Evolutionary conservation across 2,329 filamentous ascomycete species (phyloP).

Genomic region (Leptosphaerulina australis): DNA sequence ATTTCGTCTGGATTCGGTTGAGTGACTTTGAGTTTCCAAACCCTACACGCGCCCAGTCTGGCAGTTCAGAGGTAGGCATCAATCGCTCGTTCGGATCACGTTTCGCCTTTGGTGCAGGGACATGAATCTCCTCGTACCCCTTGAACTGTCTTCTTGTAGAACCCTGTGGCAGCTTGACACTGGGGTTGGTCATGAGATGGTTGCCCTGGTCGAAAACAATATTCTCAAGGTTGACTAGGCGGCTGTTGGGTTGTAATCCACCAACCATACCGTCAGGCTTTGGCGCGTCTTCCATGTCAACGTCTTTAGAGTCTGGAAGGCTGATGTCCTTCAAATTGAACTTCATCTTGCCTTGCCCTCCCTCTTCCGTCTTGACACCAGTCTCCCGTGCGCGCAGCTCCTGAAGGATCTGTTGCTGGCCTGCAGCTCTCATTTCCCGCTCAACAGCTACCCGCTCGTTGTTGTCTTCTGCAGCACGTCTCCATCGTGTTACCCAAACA

Average conservation of each 20-base stretch:
- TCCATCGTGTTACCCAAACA: slow-evolving; percentile 90
- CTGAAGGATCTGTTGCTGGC: slow-evolving; percentile 83
- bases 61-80: slow-evolving; percentile 84
- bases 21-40: slow-evolving; percentile 86
- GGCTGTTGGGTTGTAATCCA: slow-evolving; percentile 84
- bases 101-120: slow-evolving; percentile 88
- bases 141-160: slow-evolving; percentile 96
- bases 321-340: slow-evolving; percentile 85
- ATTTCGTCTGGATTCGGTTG: slow-evolving; percentile 95
- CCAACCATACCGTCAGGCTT: slow-evolving; percentile 67
- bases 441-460: slow-evolving; percentile 76
- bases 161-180: slow-evolving; percentile 89
- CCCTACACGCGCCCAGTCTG: slow-evolving; percentile 86
- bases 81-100: slow-evolving; percentile 75
- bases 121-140: slow-evolving; percentile 97
- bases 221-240: slow-evolving; percentile 91
- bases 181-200: slow-evolving; percentile 99
- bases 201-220: slow-evolving; percentile 97
- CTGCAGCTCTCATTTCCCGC: slow-evolving; percentile 88
- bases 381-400: slow-evolving; percentile 79
- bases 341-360: slow-evolving; percentile 80
- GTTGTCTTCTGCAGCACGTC: slow-evolving; percentile 78
- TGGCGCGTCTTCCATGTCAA: slow-evolving; percentile 46
- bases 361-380: slow-evolving; percentile 59
- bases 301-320: slow-evolving; percentile 65